A percentile compares a stretch with the other conserved stretches of the same genome.
These are phyloP conservation scores for Ampelocalamus luodianensis DNA, from an alignment of 176 grass and related monocot species.

Conservation along the genomic window DNA sequence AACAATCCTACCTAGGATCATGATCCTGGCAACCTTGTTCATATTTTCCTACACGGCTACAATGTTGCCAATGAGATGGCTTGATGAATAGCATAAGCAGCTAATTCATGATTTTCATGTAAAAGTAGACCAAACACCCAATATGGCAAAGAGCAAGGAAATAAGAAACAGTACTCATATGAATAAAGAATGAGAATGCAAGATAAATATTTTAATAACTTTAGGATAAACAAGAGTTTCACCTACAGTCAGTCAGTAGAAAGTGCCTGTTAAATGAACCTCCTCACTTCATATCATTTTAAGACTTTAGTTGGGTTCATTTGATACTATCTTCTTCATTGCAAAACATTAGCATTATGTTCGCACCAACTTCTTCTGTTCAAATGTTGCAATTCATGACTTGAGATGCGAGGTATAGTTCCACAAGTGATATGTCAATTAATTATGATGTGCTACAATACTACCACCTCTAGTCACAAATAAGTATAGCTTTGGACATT, in stretches of 20 bases:
- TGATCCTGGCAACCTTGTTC: background rate
- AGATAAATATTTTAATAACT: slow-evolving; percentile 7
- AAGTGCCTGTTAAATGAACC: background rate
- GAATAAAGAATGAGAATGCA: background rate
- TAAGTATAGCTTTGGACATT: no score
- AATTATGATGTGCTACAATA: slow-evolving; percentile 4
- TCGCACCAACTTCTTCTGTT: background rate
- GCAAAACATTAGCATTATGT: background rate
- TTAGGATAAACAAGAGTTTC: background rate
- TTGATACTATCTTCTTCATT: background rate
- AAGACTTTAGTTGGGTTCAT: background rate
- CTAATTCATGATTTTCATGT: slow-evolving; percentile 8
- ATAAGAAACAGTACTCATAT: background rate
- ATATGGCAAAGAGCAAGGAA: background rate
- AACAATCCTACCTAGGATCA: no score
- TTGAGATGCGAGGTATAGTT: no score
- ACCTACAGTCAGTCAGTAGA: background rate
- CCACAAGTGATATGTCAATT: background rate
- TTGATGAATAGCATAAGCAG: slow-evolving; percentile 7
- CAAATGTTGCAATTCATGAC: no score
- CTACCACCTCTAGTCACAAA: no score
- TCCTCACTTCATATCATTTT: background rate
- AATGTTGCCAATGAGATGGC: no score
- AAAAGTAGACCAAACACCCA: slow-evolving; percentile 5
- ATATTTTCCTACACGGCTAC: background rate